phyloP scores from a whole-genome alignment of 352 stramenopile genomes.

The Elongisporangium senticosum region DNA sequence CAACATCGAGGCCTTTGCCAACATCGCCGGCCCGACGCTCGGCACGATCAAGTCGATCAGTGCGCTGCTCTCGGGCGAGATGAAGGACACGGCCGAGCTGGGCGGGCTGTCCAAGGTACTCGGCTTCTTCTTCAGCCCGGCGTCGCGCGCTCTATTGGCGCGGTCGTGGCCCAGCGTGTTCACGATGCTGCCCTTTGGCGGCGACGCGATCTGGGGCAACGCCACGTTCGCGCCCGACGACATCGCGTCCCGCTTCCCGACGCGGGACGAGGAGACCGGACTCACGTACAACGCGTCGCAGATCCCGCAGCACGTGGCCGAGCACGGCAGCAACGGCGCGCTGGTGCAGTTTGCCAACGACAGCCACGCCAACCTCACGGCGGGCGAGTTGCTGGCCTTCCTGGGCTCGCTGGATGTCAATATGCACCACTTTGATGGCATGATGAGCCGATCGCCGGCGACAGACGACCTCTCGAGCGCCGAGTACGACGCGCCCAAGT shows the following conservation, averaged over 20 bases:
- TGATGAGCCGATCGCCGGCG: slow-evolving; percentile 30
- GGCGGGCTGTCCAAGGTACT: slow-evolving; percentile 84
- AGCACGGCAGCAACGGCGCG: slow-evolving; percentile 43
- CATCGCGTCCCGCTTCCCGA: slow-evolving; percentile 45
- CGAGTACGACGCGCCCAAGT: slow-evolving; percentile 53
- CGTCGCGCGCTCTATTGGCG: slow-evolving; percentile 45
- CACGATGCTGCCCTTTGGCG: slow-evolving; percentile 91
- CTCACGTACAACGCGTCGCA: slow-evolving; percentile 20
- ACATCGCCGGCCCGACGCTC: slow-evolving; percentile 92
- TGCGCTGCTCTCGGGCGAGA: slow-evolving; percentile 92
- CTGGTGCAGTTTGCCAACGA: slow-evolving; percentile 52
- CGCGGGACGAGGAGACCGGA: slow-evolving; percentile 23
- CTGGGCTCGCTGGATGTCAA: slow-evolving; percentile 43
- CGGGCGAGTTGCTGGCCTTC: slow-evolving; percentile 36
- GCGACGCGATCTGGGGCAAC: slow-evolving; percentile 85
- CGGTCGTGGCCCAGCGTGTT: slow-evolving; percentile 82
- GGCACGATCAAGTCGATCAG: slow-evolving; percentile 91
- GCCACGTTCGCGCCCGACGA: slow-evolving; percentile 54
- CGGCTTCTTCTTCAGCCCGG: slow-evolving; percentile 66
- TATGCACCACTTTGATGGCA: slow-evolving; percentile 33
- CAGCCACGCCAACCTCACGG: slow-evolving; percentile 52
- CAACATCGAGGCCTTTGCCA: slow-evolving; percentile 89
- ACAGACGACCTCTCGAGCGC: slow-evolving; percentile 29
- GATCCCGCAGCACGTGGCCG: slow-evolving; percentile 36
- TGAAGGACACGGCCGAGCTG: slow-evolving; percentile 92